Evolutionary conservation across 1,284 basidiomycete species (phyloP), one percentile per base, ranked within the genome.

Genomic region (Rhodotorula sp.): DNA sequence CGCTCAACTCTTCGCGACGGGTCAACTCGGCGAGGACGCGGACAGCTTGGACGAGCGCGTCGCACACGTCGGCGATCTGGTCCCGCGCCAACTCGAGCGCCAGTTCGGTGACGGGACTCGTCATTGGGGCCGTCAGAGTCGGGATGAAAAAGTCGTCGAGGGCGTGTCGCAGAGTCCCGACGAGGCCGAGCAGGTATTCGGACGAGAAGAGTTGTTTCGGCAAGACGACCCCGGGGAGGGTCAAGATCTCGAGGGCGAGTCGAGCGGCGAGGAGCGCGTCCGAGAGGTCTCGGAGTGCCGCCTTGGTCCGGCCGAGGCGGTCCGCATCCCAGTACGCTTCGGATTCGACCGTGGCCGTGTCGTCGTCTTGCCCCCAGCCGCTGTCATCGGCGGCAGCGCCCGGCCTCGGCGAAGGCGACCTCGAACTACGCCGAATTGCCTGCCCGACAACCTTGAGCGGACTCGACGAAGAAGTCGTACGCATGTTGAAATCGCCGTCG

Each of bases 1-100:
- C 94, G 3, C 90, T 90, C 87, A 95, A 91, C 8, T 88, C 84
- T 49, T 77, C 73, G 42, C 57, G 61, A 3, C 45, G 44, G 26
- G 71, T 51, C 66, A 75, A 72, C 0, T n/a, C 24, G 6, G 67
- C 48, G 55, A 75, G 53, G 5, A 44, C 55, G 1, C 67, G 65
- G 0, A 65, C 67, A 10, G 66, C 66, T 29, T 60, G 26, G 5
- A 58, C 17, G 46, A 73, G 49, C 10, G 56, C 55, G 46, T 71
- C 71, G 42, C 42, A 55, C 14, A 69, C 24, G 0, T 51, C 60
- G 17, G 24, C 26, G 44, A 73, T n/a, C 12, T 33, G 49, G 15
- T 69, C 62, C 18, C 46, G 37, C 5, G 66, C 51, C n/a, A 42
- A 29, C 26, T 18, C 20, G 6, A 12, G 71, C 51, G 82, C 75